Conservation (phyloP, 164 flowering plant species). For the Vitis labrusca region DNA sequence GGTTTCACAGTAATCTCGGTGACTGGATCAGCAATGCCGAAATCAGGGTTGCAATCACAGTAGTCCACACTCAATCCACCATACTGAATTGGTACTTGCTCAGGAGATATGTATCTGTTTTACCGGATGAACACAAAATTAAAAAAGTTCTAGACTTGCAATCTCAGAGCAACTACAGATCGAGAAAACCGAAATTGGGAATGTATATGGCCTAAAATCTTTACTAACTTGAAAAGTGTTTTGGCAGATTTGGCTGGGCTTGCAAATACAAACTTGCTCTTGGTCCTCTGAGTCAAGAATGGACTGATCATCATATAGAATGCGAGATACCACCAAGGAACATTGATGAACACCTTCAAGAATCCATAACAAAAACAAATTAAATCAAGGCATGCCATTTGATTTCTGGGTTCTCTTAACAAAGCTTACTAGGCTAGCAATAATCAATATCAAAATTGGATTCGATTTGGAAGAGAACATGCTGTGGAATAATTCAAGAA, state of each 20-base stretch:
- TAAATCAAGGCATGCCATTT: conserved; percentile 2
- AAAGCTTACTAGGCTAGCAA: no score
- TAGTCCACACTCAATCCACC: conserved; percentile 67
- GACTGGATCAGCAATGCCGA: conserved; percentile 50
- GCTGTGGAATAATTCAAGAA: no score
- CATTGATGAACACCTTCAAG: conserved; percentile 53
- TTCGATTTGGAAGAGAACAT: no score
- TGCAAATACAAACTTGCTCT: conserved; percentile 56
- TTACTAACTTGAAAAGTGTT: conserved; percentile 52
- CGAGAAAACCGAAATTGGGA: not conserved
- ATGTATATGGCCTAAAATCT: not conserved
- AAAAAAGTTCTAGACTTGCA: not conserved
- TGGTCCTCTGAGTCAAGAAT: conserved; percentile 54
- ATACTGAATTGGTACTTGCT: conserved; percentile 65
- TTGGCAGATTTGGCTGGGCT: conserved; percentile 45
- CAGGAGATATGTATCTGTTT: conserved; percentile 61
- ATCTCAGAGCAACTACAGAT: no score
- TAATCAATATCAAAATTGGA: not conserved
- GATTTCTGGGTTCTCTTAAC: not conserved
- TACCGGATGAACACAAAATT: not conserved
- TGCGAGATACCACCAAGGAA: conserved; percentile 63
- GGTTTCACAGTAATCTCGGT: conserved; percentile 54
- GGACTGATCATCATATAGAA: conserved; percentile 53
- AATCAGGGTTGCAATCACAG: conserved; percentile 67
- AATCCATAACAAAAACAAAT: conserved; percentile 3